phyloP scores from a whole-genome alignment of 1,284 basidiomycete species.

The Leccinum griseonigrum region DNA sequence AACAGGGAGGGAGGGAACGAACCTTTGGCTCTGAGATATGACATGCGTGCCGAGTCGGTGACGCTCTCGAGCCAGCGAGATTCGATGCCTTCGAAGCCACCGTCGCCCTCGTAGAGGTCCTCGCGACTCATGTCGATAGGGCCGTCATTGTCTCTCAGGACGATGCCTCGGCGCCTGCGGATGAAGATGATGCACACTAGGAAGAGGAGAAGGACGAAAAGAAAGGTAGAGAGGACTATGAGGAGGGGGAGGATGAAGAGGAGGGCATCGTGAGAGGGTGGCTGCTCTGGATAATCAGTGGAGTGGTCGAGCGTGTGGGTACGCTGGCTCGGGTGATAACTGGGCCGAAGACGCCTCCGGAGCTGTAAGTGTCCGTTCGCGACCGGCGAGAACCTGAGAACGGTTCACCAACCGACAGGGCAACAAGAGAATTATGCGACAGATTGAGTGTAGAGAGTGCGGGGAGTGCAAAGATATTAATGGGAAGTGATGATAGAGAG shows the following conservation, averaged over 20 bases:
- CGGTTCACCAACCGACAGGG: slow-evolving; percentile 60
- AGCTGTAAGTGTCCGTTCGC: slow-evolving; percentile 31
- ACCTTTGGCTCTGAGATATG: slow-evolving; percentile 90
- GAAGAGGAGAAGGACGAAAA: slow-evolving; percentile 90
- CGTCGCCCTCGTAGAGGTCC: slow-evolving; percentile 86
- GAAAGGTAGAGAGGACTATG: slow-evolving; percentile 88
- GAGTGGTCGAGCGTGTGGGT: slow-evolving; percentile 17
- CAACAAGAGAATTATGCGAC: slow-evolving; percentile 62
- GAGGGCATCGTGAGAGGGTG: slow-evolving; percentile 54
- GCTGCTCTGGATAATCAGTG: slow-evolving; percentile 24
- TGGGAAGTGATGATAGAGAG: slow-evolving; percentile 55
- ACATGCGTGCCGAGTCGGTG: slow-evolving; percentile 62
- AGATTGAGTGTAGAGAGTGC: slow-evolving; percentile 63
- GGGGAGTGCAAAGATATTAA: slow-evolving; percentile 65
- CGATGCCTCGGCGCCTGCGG: slow-evolving; percentile 76
- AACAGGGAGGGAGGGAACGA: slow-evolving; percentile 26
- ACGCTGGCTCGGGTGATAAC: slow-evolving; percentile 56
- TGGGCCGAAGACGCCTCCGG: slow-evolving; percentile 61
- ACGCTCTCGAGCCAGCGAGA: slow-evolving; percentile 90
- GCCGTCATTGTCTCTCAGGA: slow-evolving; percentile 85
- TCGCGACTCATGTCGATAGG: slow-evolving; percentile 93
- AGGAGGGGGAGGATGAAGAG: slow-evolving; percentile 87
- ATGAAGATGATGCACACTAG: slow-evolving; percentile 85
- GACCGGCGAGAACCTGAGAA: slow-evolving; percentile 35
- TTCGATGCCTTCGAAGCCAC: slow-evolving; percentile 90